Base-by-base conservation (phyloP, 768 basidiomycete species). In the Leccinum barrowsii region DNA sequence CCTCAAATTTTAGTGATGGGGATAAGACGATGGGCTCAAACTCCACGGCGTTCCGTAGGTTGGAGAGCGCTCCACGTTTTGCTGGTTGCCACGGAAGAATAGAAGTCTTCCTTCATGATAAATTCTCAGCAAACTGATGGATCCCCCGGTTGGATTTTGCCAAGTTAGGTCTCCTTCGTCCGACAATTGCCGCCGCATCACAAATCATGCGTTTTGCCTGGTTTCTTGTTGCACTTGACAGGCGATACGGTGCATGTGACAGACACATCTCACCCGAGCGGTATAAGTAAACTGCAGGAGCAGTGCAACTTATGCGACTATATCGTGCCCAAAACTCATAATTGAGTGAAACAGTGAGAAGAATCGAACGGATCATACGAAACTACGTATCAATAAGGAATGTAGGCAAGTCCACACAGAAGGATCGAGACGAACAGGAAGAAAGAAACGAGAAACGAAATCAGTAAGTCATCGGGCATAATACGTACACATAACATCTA, bases 341-440 rank as follows among this genome's bases (percentile, higher is more conserved):
- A 63, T 59, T 65, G 61, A 68, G 55, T 71, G 61, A 65, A 62
- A 65, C 64, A 73, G 34, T 42, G 63, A 59, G 58, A 65, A 61
- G 46, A 59, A 56, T 60, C 52, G 57, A 63, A 61, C 22, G 62
- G 62, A 56, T 55, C 56, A 57, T 67, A 71, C 65, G 69, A 64
- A 69, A 63, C 71, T 54, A 60, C 59, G 71, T 67, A 63, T 65
- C 66, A 65, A 69, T 73, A 74, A 73, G 56, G 65, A 73, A 61
- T 56, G 69, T 65, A 66, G 60, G 57, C 57, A 60, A 58, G 73
- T 69, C 70, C 73, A 59, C 50, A 59, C 47, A 59, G 28, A 56
- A 17, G 57, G 40, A 59, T 63, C 55, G 22, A 56, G 46, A 55
- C 57, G 48, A 57, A 56, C 34, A 42, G 26, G 4, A 44, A 55